phyloP scores from a whole-genome alignment of 23 red algal genomes.

The Chondrus crispus region DNA sequence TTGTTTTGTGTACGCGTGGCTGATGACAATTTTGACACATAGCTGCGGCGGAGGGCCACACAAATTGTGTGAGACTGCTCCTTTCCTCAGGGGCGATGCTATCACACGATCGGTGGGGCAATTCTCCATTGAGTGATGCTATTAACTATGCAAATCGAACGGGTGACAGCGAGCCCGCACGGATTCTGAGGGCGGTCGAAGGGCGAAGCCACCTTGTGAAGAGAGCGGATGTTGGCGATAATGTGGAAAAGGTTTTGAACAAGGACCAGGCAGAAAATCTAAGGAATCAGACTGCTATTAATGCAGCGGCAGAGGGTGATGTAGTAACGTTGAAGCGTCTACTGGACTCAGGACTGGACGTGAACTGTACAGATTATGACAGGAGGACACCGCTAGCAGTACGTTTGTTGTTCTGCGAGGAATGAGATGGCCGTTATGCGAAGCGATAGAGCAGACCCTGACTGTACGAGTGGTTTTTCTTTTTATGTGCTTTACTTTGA shows the following conservation, averaged over 20 bases:
- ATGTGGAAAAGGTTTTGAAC: background rate
- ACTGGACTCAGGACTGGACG: conserved; percentile 32
- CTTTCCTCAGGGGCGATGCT: conserved; percentile 37
- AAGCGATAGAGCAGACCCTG: background rate
- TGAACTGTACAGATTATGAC: conserved; percentile 79
- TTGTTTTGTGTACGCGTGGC: background rate
- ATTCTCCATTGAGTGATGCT: conserved; percentile 84
- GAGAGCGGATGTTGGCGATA: background rate
- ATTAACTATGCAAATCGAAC: conserved; percentile 46
- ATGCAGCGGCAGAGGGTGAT: conserved; percentile 46
- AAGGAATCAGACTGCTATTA: conserved; percentile 35
- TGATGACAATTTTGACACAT: too few relatives aligned
- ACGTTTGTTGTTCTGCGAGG: conserved; percentile 31
- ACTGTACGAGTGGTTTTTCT: background rate
- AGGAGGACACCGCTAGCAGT: conserved; percentile 69
- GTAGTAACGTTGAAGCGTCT: conserved; percentile 10
- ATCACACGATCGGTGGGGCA: conserved; percentile 76
- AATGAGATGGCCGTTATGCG: background rate
- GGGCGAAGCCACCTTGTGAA: background rate
- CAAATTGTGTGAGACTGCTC: conserved; percentile 23
- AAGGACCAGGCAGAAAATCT: background rate
- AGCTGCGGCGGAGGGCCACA: conserved; percentile 89
- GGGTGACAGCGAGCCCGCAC: conserved; percentile 46
- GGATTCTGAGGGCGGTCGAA: conserved; percentile 33
- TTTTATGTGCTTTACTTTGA: background rate